Evolutionary conservation across 176 grass and related monocot species (phyloP).

Genomic region (Hordeum marinum): DNA sequence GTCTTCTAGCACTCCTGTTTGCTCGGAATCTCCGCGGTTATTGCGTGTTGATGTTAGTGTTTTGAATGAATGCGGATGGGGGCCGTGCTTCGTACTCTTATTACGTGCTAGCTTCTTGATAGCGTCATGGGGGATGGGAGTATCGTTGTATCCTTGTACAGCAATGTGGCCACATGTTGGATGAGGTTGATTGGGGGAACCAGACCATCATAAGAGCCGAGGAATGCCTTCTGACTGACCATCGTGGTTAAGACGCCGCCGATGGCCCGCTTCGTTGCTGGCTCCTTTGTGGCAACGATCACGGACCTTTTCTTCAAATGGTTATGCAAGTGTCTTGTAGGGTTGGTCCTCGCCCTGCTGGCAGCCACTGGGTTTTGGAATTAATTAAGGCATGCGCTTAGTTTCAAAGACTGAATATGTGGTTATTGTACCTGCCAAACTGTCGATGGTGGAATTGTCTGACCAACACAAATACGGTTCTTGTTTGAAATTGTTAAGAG

Average conservation of each 20-base stretch:
- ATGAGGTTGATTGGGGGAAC: not conserved
- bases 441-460: not conserved
- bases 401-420: not conserved
- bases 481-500: not conserved
- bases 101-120: not conserved
- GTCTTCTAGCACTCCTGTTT: not conserved
- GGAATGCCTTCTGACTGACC: not conserved
- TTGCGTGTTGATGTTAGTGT: not conserved
- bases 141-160: not conserved
- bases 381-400: not conserved
- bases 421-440: conserved; percentile 6
- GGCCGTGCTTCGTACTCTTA: not conserved
- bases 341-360: not conserved
- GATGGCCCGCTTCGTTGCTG: not conserved
- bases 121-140: not conserved
- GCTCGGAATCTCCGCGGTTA: not conserved
- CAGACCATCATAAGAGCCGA: not conserved
- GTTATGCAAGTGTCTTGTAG: not conserved
- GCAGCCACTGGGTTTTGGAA: not conserved
- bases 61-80: not conserved
- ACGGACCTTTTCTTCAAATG: not conserved
- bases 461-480: not conserved
- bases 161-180: not conserved
- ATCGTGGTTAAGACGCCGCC: not conserved
- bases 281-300: not conserved